These are phyloP conservation scores for Candida golubevii DNA, from an alignment of 805 yeast genomes.

Conservation along the genomic window DNA sequence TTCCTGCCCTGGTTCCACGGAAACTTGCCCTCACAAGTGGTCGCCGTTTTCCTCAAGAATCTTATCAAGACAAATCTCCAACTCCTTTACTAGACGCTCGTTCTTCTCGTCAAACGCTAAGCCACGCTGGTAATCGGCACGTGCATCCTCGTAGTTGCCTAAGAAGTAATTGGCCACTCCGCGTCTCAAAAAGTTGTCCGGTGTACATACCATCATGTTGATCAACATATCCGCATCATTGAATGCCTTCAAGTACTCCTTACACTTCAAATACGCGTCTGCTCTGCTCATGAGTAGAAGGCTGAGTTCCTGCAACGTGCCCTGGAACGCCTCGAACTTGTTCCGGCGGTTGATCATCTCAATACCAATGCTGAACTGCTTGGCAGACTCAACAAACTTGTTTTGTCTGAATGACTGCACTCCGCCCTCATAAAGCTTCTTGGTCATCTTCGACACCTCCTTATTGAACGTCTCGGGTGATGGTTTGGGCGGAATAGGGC, in stretches of 20 bases:
- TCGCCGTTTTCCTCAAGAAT: slow-evolving; percentile 62
- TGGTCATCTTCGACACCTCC: slow-evolving; percentile 54
- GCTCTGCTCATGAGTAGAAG: slow-evolving; percentile 66
- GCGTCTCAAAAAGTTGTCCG: slow-evolving; percentile 70
- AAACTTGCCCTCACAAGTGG: slow-evolving; percentile 14
- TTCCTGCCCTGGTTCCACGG: too few species aligned
- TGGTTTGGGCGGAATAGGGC: slow-evolving; percentile 52
- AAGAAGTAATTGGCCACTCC: slow-evolving; percentile 61
- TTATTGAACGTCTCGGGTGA: slow-evolving; percentile 52
- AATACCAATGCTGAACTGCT: slow-evolving; percentile 60
- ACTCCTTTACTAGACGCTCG: slow-evolving; percentile 44
- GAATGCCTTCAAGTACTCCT: slow-evolving; percentile 54
- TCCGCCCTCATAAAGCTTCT: slow-evolving; percentile 63
- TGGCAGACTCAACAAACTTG: slow-evolving; percentile 56
- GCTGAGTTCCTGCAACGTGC: slow-evolving; percentile 64
- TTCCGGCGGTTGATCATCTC: slow-evolving; percentile 66
- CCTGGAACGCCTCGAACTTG: slow-evolving; percentile 70
- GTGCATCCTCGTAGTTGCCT: slow-evolving; percentile 59
- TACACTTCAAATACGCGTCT: slow-evolving; percentile 58
- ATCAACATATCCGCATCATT: slow-evolving; percentile 67
- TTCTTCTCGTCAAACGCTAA: slow-evolving; percentile 57
- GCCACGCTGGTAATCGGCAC: slow-evolving; percentile 69
- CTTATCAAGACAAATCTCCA: slow-evolving; percentile 42
- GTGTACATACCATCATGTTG: slow-evolving; percentile 52
- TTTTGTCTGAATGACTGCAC: slow-evolving; percentile 51